These are phyloP conservation scores for Schizochytrium sp. DNA, from an alignment of 108 stramenopile genomes.

Conservation along the genomic window DNA sequence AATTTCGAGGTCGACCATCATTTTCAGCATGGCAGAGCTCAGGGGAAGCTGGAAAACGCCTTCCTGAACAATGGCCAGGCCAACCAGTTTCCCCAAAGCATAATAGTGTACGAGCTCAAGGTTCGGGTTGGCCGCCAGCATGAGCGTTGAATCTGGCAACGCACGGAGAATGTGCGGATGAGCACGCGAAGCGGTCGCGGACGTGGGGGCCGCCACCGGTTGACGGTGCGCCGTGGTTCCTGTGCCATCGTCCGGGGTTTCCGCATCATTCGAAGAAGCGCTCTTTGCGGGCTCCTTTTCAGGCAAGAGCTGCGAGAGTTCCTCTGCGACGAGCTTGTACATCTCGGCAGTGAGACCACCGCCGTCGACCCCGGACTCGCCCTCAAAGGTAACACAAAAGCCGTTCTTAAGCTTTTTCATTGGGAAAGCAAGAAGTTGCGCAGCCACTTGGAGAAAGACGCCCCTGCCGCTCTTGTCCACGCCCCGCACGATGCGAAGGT, in stretches of 20 bases:
- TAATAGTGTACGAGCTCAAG: not conserved
- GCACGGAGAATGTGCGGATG: not conserved
- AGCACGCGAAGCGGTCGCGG: too few relatives aligned
- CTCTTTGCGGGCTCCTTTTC: not conserved
- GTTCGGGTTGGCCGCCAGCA: not conserved
- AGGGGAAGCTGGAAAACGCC: not conserved
- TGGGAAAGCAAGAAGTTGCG: not conserved
- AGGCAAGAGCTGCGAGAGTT: not conserved
- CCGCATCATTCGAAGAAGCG: not conserved
- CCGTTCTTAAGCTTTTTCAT: not conserved
- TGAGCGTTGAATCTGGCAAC: not conserved
- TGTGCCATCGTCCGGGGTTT: not conserved
- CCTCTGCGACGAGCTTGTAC: constrained; percentile 4
- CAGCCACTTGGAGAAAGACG: not conserved
- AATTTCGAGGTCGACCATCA: not conserved
- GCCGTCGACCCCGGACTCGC: constrained; percentile 18
- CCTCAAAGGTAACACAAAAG: not conserved
- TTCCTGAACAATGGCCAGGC: not conserved
- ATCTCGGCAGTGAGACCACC: constrained; percentile 13
- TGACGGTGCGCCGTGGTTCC: not conserved
- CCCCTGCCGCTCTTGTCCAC: not conserved
- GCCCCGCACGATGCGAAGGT: not conserved
- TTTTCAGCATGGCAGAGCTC: constrained; percentile 9
- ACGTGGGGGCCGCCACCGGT: too few relatives aligned
- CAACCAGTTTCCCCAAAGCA: not conserved